Evolutionary conservation across 805 yeast species (phyloP), one percentile per base, ranked within the genome.

Genomic region (Ogataea trehalophila): DNA sequence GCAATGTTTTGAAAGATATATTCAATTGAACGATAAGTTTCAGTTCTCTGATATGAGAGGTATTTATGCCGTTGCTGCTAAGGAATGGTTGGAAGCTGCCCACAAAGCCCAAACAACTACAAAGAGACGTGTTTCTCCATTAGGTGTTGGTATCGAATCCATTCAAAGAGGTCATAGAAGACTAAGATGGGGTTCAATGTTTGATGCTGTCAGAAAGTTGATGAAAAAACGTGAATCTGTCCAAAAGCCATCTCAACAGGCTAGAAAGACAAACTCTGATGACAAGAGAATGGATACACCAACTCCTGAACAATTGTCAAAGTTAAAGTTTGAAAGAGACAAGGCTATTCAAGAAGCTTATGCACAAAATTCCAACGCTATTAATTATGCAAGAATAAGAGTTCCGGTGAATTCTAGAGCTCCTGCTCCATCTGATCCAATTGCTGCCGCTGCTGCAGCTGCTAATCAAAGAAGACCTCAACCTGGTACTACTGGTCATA

Each of bases 1-100:
- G 99, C 98, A 92, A 64, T 92, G 98, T 64, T 94, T 94, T 70
- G 99, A 94, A 66, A 73, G 99, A 55, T 94, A 92, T 72, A 84
- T 91, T 51, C 98, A 92, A 68, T 74, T 94, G 54, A 89, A 87
- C 58, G 97, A 92, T 50, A 83, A 84, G 49, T 92, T 90, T 59
- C 95, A 88, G 54, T 79, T 88, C 50, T 72, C 81, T 38, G 98
- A 92, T 60, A 80, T 94, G 81, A 83, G 86, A 60, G 99, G 98
- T 0, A 78, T 85, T 17, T 80, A 87, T 58, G 88, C 97, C 0
- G 79, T 80, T 45, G 79, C 75, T 51, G 96, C 97, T 0, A 92
- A 87, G 62, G 81, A 81, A 51, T 94, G 98, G 98, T 68, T 92
- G 33, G 96, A 91, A 53, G 87, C 88, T 47, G 95, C 96, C 0